phyloP scores from a whole-genome alignment of 2,329 filamentous ascomycete genomes.

The Calonectria multiphialidica region DNA sequence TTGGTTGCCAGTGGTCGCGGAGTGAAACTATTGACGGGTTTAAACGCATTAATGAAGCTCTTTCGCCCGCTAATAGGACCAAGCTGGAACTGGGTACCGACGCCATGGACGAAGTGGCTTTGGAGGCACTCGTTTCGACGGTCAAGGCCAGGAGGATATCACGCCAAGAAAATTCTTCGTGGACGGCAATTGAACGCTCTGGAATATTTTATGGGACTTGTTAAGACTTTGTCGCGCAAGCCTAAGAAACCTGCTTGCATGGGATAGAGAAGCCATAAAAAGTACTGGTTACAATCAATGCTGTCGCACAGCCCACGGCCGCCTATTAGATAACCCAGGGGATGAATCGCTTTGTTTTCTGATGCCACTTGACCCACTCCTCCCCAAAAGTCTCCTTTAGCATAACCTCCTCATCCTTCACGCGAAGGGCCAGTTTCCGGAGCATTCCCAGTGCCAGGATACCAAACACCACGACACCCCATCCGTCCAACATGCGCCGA shows the following conservation, averaged over 20 bases:
- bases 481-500: background rate
- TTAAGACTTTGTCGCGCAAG: no score
- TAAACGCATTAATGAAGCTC: no score
- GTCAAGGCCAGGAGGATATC: background rate
- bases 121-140: background rate
- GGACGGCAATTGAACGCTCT: no score
- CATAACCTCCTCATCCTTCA: conserved; percentile 3
- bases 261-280: no score
- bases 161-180: no score
- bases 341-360: conserved; percentile 2
- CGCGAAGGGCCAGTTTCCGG: background rate
- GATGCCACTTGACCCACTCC: conserved; percentile 5
- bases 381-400: conserved; percentile 2
- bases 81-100: no score
- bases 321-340: background rate
- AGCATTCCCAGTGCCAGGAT: background rate
- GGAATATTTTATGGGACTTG: no score
- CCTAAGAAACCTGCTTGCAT: no score
- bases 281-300: no score
- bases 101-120: background rate
- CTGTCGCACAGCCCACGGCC: background rate
- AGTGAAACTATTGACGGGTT: no score
- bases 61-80: no score
- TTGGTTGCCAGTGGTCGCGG: no score
- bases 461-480: background rate